Evolutionary conservation across 2,329 filamentous ascomycete genomes (phyloP), one percentile per base, ranked within the genome.

Genomic region (Huntiella savannae): DNA sequence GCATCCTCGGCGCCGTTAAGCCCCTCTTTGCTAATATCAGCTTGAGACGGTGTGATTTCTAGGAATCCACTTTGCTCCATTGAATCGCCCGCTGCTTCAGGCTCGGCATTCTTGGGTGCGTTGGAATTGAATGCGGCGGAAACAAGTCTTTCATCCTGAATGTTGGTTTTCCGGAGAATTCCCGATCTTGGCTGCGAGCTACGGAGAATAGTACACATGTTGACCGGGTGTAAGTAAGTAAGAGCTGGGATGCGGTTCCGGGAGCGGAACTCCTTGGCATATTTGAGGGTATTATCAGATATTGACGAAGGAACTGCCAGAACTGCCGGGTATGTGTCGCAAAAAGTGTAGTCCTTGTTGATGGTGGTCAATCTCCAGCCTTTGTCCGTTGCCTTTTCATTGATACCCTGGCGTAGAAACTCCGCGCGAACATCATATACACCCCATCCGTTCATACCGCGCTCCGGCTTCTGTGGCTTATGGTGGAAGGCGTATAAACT

Each of bases 271-370:
- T 78, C 75, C 49, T 79, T 82, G 19, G 87, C 91, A 58, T 98
- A 93, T 57, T 94, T 94, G 43, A 98, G 73, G 41, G 88, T 86
- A 57, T 91, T 95, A 62, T 98, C 91, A n/a, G 88, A 96, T 54
- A 98, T 93, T 49, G 74, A 76, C 17, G 79, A 77, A 16, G 91
- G 91, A 13, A 98, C 87, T 8, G 80, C 80, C 17, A 98, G 69
- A 40, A 93, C 59, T 3, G 78, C 76, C 10, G 91, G 91, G 59
- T 98, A 98, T 2, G 91, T 96, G 19, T 86, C 80, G 44, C 87
- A 94, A 57, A 95, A 96, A 53, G 67, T 68, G 59, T 94, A 96
- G 62, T 94, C 84, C 45, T 74, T 67, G 62, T 98, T 98, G 63
- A 98, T 86, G 45, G 75, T 75, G 6, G 85, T 87, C 58, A 98